These are phyloP conservation scores for Cryptosporidium tyzzeri DNA, from an alignment of 169 alveolate species.

Conservation along the genomic window DNA sequence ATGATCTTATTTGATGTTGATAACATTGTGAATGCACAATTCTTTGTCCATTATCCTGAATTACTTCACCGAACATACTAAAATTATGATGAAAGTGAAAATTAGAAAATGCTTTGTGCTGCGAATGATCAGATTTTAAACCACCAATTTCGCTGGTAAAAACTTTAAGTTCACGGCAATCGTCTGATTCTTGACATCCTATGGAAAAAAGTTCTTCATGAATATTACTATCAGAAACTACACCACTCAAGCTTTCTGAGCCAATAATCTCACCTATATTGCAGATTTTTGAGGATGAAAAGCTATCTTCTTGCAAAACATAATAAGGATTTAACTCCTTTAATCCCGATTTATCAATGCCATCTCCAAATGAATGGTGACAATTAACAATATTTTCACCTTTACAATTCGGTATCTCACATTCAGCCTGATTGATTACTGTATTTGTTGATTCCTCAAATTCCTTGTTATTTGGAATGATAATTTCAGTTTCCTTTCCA, in stretches of 20 bases:
- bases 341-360: not conserved
- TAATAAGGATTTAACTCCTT: conserved; percentile 30
- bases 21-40: conserved; percentile 19
- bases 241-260: not conserved
- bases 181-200: not conserved
- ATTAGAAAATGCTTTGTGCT: conserved; percentile 6
- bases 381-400: not conserved
- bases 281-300: conserved; percentile 1
- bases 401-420: not conserved
- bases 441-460: not conserved
- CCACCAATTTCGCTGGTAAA: not conserved
- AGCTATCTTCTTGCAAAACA: conserved; percentile 20
- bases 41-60: conserved; percentile 16
- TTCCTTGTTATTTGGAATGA: not conserved
- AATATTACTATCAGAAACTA: not conserved
- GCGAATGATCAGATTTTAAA: not conserved
- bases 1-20: conserved; percentile 47
- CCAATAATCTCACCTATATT: conserved; percentile 16
- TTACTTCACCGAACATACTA: not conserved
- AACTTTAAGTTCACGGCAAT: not conserved
- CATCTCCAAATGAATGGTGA: not conserved
- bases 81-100: not conserved
- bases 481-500: not conserved
- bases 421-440: not conserved
- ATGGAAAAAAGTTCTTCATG: conserved; percentile 1